Base-by-base conservation (phyloP, 495 filamentous ascomycete genomes). In the Symbiotaphrina buchneri region DNA sequence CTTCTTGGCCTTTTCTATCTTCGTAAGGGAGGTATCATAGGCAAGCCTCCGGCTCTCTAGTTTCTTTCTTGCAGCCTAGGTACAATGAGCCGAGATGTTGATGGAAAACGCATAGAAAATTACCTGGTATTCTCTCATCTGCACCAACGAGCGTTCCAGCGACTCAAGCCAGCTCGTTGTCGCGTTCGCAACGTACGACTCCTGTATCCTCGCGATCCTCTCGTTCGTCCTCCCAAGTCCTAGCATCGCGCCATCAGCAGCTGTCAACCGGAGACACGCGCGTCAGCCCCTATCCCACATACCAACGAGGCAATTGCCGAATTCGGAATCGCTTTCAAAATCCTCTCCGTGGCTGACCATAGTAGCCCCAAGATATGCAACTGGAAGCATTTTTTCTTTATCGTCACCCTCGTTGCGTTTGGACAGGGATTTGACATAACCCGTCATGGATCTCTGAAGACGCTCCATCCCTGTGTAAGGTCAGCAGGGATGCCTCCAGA, bases 101-200 rank as follows among this genome's bases (percentile, higher is more conserved):
- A 20, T 3, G 33, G 8, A 29, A 6, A 23, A 11, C 26, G 24
- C n/a, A 26, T 5, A 18, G 16, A 18, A 21, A 16, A 49, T 31
- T 58, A 76, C 80, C 66, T 93, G 83, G 38, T 94, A 94, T 43
- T 97, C 90, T 47, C 92, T 95, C 80, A 95, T 81, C 63, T 91
- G 84, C 18, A 79, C 74, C 34, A 93, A 51, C 7, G 78, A 87
- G 38, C 85, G 59, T 46, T 95, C 87, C 29, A 92, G 51, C 7
- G 78, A 80, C 51, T 95, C 85, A 35, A 93, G 64, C 87, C 87
- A 94, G 48, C 68, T 77, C 29, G 70, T 63, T 19, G 74, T 93
- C 36, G 83, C 80, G 43, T 85, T 68, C 17, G 63, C 57, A 36
- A 80, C 69, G 38, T 87, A 94, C 4, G 56, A 64, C 47, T 95